These are phyloP conservation scores for Colletotrichum navitas DNA, from an alignment of 2,329 filamentous ascomycete species.

Conservation along the genomic window DNA sequence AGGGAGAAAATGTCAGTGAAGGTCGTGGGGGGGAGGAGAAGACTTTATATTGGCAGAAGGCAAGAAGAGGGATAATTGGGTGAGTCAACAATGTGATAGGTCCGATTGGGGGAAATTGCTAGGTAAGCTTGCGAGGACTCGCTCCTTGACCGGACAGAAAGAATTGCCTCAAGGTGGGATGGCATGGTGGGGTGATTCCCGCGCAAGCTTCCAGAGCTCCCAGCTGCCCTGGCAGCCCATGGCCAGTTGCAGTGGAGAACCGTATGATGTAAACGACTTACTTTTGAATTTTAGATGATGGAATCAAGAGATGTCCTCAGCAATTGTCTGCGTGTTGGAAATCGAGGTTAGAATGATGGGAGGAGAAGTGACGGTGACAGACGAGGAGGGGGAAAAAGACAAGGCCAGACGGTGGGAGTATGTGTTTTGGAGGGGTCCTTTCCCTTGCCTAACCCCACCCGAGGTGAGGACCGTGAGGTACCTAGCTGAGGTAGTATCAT, in stretches of 20 bases:
- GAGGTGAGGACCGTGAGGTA: constrained; percentile 25
- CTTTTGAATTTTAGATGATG: constrained; percentile 23
- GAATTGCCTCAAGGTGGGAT: constrained; percentile 42
- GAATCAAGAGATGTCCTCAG: constrained; percentile 15
- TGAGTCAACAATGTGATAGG: constrained; percentile 42
- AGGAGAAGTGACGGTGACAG: constrained; percentile 16
- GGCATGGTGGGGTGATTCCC: constrained; percentile 40
- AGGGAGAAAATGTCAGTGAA: constrained; percentile 18
- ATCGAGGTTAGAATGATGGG: constrained; percentile 26
- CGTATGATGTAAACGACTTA: constrained; percentile 17
- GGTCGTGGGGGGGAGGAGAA: constrained; percentile 29
- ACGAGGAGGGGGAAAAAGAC: constrained; percentile 24
- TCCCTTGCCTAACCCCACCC: constrained; percentile 38
- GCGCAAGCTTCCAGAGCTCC: constrained; percentile 32
- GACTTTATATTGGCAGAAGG: constrained; percentile 37
- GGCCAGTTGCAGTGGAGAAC: constrained; percentile 14
- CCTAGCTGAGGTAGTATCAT: constrained; percentile 22
- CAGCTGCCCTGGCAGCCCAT: constrained; percentile 21
- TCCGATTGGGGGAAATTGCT: constrained; percentile 41
- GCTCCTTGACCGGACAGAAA: constrained; percentile 40
- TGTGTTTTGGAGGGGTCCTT: constrained; percentile 41
- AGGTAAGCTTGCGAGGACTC: constrained; percentile 39
- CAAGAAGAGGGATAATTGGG: constrained; percentile 36
- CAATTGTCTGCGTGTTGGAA: constrained; percentile 27
- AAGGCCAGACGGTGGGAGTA: constrained; percentile 24